Percentiles rank a stretch among this genome's conserved stretches.
These are phyloP conservation scores for Vigna hirtella DNA, from an alignment of 306 rosid species.

Conservation along the genomic window DNA sequence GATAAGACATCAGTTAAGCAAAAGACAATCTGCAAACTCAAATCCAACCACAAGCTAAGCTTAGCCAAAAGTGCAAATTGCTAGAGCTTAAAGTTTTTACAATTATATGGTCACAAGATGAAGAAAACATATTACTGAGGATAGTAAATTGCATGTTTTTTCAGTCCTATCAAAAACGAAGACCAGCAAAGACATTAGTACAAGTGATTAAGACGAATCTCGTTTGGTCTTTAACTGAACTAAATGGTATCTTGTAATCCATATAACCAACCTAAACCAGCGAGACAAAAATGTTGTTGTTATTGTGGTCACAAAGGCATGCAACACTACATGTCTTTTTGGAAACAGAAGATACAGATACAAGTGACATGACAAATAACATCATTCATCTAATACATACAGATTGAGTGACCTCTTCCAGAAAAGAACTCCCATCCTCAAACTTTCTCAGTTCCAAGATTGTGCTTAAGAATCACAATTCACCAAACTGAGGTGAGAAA, in stretches of 20 bases:
- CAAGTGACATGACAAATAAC: background rate
- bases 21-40: background rate
- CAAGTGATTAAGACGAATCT: background rate
- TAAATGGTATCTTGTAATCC: background rate
- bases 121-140: background rate
- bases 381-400: conserved; percentile 11
- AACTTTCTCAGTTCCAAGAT: background rate
- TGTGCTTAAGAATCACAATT: background rate
- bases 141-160: background rate
- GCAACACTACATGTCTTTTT: background rate
- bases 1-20: background rate
- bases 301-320: background rate
- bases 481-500: conserved; percentile 12
- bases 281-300: background rate
- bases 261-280: background rate
- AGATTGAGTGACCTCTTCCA: conserved; percentile 2
- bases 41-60: background rate
- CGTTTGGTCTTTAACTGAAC: background rate
- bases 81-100: background rate
- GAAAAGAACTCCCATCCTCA: conserved; percentile 24
- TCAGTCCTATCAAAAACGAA: background rate
- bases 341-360: background rate
- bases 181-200: background rate
- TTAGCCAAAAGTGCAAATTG: background rate
- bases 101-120: background rate